phyloP scores from a whole-genome alignment of 768 basidiomycete species.

The Kwoniella sp. region DNA sequence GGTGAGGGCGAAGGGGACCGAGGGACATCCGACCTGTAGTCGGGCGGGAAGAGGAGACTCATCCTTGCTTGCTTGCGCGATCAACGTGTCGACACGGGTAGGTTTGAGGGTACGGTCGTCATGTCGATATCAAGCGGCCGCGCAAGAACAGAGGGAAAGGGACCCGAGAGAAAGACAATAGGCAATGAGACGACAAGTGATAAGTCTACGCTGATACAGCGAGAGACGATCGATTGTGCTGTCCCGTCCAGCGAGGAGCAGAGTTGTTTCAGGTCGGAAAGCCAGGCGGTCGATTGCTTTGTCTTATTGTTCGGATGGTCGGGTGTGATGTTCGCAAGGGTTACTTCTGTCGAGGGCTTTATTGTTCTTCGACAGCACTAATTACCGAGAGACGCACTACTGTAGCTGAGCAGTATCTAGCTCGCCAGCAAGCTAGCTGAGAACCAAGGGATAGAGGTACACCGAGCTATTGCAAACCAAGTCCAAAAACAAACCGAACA shows the following conservation, averaged over 20 bases:
- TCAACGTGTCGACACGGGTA: background rate
- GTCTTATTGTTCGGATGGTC: background rate
- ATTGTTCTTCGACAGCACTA: background rate
- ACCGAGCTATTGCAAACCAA: too few relatives aligned
- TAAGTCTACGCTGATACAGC: background rate
- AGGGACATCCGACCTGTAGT: constrained; percentile 4
- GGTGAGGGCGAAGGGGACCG: constrained; percentile 19
- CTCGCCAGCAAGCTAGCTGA: background rate
- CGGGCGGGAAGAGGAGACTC: background rate
- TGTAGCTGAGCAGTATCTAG: too few relatives aligned
- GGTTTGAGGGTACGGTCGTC: background rate
- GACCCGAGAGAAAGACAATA: background rate
- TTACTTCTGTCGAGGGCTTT: too few relatives aligned
- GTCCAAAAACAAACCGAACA: constrained; percentile 1
- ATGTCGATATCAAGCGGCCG: background rate
- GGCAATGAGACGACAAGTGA: too few relatives aligned
- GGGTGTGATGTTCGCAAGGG: too few relatives aligned
- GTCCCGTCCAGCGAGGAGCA: background rate
- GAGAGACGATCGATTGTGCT: background rate
- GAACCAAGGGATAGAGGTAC: too few relatives aligned
- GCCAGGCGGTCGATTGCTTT: too few relatives aligned
- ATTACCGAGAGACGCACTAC: background rate
- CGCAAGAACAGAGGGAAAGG: background rate
- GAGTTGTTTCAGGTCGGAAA: too few relatives aligned
- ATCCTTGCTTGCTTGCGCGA: background rate